Evolutionary conservation across 2,329 filamentous ascomycete genomes (phyloP), one percentile per base, ranked within the genome.

Genomic region (Penicillium sclerotiorum): DNA sequence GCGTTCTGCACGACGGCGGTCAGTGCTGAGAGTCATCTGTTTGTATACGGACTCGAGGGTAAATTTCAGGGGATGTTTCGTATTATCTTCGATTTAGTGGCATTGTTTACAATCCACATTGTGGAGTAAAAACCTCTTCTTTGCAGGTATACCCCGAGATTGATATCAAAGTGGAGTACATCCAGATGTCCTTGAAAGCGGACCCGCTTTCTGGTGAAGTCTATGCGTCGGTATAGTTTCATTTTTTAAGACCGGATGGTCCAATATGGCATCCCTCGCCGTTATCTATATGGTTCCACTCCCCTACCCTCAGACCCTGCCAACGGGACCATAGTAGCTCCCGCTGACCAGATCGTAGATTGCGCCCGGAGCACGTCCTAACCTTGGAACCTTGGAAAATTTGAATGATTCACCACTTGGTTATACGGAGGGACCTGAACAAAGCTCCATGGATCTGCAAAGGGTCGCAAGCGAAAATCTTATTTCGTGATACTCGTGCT

Each of bases 21-120:
- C 53, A 55, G 49, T 53, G 50, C 58, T 53, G 42, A 50, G 47
- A 30, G 17, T 55, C 39, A 52, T 47, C 28, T 55, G 47, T 50
- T 41, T 55, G 36, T 42, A 42, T 45, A 44, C 42, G 23, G 47
- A 33, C 33, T 39, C 33, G 3, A 53, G 27, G 25, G 18, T 13
- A 27, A n/a, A 41, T 49, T 46, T 53, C 52, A 58, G 58, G 58
- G 58, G 50, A n/a, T n/a, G n/a, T n/a, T n/a, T n/a, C n/a, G n/a
- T n/a, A n/a, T n/a, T n/a, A n/a, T n/a, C n/a, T n/a, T n/a, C n/a
- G n/a, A n/a, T n/a, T n/a, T n/a, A n/a, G n/a, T n/a, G n/a, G n/a
- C n/a, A n/a, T n/a, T n/a, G n/a, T n/a, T n/a, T n/a, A n/a, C n/a
- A n/a, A n/a, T n/a, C n/a, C n/a, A 18, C 9, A 36, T 36, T 36